Base-by-base conservation (phyloP, 768 basidiomycete species). In the Podaxis sp. region DNA sequence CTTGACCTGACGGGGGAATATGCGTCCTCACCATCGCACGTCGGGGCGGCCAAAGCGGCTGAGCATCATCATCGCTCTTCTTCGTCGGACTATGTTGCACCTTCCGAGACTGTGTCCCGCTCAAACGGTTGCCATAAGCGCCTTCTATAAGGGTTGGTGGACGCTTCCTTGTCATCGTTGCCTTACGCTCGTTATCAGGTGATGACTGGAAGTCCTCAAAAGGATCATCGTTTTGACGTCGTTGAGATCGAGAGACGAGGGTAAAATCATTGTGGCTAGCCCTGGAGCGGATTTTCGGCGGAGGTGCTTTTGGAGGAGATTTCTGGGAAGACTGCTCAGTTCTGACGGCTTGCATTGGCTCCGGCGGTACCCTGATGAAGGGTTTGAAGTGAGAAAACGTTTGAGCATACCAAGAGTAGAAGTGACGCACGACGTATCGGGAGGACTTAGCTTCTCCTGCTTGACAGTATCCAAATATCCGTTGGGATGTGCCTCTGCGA, bases 31-130 rank as follows among this genome's bases (percentile, higher is more conserved):
- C 15, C 24, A 12, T 55, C 22, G 33, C 4, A 12, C 61, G 54
- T 50, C 11, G 24, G 26, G 61, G 61, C 8, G 61, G 61, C 61
- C 61, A 62, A 11, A 33, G 15, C 11, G 33, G 1, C 8, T 56
- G 17, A 5, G 28, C 46, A 22, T 55, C 53, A 10, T 26, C 51
- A n/a, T 38, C 55, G 20, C 61, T 62, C 6, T 44, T 53, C 44
- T 62, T 53, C 44, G 44, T 48, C 17, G 44, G 56, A 20, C 46
- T 62, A 2, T 41, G 46, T 15, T 22, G 13, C 20, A 26, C 15
- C n/a, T 28, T 49, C 24, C 44, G 55, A 20, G 24, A 2, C 28
- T 33, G 54, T 41, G 0, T 30, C 24, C 46, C 22, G 3, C 26
- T 56, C 3, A 56, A 24, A 4, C 37, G 33, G 33, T 40, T 62